These are phyloP conservation scores for Penicillium sp. DNA, from an alignment of 2,329 filamentous ascomycete genomes.

Conservation along the genomic window DNA sequence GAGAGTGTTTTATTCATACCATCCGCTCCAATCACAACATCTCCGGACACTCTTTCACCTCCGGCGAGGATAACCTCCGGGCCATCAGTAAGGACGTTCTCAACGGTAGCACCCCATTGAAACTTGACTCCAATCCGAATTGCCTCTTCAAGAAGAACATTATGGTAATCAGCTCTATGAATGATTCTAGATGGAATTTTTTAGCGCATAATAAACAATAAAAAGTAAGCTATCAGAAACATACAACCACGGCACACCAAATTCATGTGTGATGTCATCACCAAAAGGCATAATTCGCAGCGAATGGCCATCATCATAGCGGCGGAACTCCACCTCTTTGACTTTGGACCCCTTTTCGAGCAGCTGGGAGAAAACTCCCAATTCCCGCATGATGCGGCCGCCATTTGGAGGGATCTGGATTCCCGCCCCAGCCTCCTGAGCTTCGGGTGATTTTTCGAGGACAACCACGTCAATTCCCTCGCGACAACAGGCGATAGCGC, in stretches of 20 bases:
- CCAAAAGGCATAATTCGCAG: constrained; percentile 24
- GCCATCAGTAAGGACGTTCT: constrained; percentile 4
- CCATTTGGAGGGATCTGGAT: constrained; percentile 33
- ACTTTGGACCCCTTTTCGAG: constrained; percentile 6
- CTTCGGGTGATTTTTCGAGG: constrained; percentile 20
- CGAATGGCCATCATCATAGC: constrained; percentile 21
- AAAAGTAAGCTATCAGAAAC: neutral
- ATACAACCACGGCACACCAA: constrained; percentile 15
- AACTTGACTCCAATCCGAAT: constrained; percentile 11
- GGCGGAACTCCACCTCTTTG: constrained; percentile 16
- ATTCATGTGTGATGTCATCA: constrained; percentile 18
- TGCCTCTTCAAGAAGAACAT: constrained; percentile 18
- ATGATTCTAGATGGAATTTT: constrained; percentile 14
- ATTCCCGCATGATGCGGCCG: constrained; percentile 15
- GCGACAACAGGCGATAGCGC: constrained; percentile 26
- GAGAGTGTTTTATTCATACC: neutral
- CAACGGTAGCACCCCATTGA: constrained; percentile 5
- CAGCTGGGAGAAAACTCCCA: constrained; percentile 9
- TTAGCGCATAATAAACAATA: neutral
- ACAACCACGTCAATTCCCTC: constrained; percentile 20
- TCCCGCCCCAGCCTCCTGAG: constrained; percentile 26
- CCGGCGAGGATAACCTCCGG: constrained; percentile 5
- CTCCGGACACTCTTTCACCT: neutral
- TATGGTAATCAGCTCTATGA: constrained; percentile 21
- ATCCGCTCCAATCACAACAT: neutral